Conservation (phyloP, 2,329 filamentous ascomycete species). For the Colletotrichum sp. region DNA sequence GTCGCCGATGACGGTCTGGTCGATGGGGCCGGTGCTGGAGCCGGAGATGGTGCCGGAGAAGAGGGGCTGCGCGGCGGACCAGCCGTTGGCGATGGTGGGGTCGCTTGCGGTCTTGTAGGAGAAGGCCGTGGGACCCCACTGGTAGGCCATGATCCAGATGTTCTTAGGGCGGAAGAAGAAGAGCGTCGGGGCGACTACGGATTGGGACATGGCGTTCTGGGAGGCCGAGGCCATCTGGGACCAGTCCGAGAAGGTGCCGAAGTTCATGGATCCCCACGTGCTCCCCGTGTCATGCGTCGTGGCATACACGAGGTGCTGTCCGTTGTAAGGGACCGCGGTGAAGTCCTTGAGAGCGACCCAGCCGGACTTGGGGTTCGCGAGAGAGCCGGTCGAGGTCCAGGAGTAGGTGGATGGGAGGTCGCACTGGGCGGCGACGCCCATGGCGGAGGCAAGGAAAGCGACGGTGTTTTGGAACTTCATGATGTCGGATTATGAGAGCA, state of each 20-base stretch:
- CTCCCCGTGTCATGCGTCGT: constrained; percentile 48
- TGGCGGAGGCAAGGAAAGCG: constrained; percentile 23
- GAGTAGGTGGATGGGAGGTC: constrained; percentile 58
- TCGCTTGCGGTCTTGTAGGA: constrained; percentile 64
- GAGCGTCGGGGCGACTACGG: constrained; percentile 63
- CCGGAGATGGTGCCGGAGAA: constrained; percentile 59
- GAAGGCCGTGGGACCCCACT: constrained; percentile 67
- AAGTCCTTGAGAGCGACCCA: constrained; percentile 70
- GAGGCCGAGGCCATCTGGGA: constrained; percentile 51
- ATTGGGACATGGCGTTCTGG: constrained; percentile 55
- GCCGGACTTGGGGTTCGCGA: constrained; percentile 58
- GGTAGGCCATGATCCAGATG: constrained; percentile 69
- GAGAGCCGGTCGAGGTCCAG: constrained; percentile 57
- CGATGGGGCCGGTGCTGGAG: constrained; percentile 61
- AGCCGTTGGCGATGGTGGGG: constrained; percentile 61
- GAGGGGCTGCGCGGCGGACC: constrained; percentile 58
- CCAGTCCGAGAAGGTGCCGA: constrained; percentile 60
- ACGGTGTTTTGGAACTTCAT: neutral
- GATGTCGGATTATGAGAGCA: neutral
- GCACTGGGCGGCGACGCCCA: constrained; percentile 39
- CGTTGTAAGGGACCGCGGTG: constrained; percentile 59
- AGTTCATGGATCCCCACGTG: constrained; percentile 63
- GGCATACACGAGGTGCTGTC: constrained; percentile 65
- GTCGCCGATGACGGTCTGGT: constrained; percentile 70
- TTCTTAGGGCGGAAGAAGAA: constrained; percentile 68